Conservation (phyloP, 2,329 filamentous ascomycete genomes). For the Arthroderma uncinatum region DNA sequence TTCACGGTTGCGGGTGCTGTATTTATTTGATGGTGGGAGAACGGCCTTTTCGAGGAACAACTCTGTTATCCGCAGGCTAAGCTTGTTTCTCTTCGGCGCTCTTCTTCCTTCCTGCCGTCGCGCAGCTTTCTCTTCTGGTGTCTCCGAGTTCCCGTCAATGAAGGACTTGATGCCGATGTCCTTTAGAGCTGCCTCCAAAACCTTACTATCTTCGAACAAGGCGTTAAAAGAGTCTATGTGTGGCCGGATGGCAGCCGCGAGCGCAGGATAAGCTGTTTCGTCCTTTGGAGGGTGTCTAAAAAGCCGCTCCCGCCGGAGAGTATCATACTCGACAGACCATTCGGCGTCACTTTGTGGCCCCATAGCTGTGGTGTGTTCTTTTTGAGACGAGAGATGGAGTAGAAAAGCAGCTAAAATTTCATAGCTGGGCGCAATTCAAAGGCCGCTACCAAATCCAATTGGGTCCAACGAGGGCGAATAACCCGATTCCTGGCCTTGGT, state of each 20-base stretch:
- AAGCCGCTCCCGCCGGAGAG: slow-evolving; percentile 71
- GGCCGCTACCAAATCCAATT: not conserved
- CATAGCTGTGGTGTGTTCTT: slow-evolving; percentile 34
- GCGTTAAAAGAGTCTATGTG: slow-evolving; percentile 95
- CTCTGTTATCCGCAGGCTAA: slow-evolving; percentile 68
- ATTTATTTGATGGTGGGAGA: slow-evolving; percentile 72
- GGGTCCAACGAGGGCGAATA: not conserved
- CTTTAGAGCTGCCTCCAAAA: slow-evolving; percentile 62
- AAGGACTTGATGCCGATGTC: slow-evolving; percentile 87
- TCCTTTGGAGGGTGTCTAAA: slow-evolving; percentile 84
- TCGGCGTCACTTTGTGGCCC: slow-evolving; percentile 50
- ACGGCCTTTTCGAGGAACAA: slow-evolving; percentile 72
- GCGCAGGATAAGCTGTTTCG: slow-evolving; percentile 72
- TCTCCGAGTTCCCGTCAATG: slow-evolving; percentile 60
- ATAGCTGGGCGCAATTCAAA: not conserved
- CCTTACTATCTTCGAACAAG: slow-evolving; percentile 63
- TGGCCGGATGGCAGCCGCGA: slow-evolving; percentile 75
- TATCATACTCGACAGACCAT: slow-evolving; percentile 82
- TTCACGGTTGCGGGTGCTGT: slow-evolving; percentile 64
- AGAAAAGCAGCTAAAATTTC: not conserved
- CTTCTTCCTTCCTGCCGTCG: slow-evolving; percentile 45
- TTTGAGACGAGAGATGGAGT: not conserved
- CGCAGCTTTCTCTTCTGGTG: slow-evolving; percentile 27
- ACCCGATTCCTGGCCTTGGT: not conserved
- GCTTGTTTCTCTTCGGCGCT: slow-evolving; percentile 51